Percentiles rank a stretch among this genome's conserved stretches.
Conservation (phyloP, 139 green algal genomes). For the Volvox africanus region DNA sequence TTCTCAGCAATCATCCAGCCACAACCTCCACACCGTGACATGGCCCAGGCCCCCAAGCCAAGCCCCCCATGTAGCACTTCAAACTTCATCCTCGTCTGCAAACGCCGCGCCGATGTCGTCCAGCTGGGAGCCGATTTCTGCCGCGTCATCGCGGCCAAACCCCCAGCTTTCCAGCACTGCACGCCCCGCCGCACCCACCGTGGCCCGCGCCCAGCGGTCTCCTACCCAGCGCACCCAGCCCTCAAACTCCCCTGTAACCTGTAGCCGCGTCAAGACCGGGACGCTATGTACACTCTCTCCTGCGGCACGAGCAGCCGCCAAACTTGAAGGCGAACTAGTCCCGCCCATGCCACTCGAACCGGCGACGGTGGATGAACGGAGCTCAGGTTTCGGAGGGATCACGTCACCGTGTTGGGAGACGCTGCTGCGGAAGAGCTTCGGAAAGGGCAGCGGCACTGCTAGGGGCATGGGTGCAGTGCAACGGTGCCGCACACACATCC, state of each 20-base stretch:
- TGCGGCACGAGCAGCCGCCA: no score
- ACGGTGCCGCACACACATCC: constrained; percentile 51
- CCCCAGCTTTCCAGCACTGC: constrained; percentile 49
- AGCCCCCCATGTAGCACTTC: neutral
- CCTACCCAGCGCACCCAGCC: constrained; percentile 12
- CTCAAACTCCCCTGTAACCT: constrained; percentile 45
- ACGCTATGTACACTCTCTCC: constrained; percentile 11
- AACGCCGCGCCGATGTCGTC: neutral
- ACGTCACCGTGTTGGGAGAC: constrained; percentile 3
- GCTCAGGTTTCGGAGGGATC: neutral
- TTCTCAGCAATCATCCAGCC: no score
- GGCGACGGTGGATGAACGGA: no score
- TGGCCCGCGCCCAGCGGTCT: neutral
- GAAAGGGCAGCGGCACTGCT: constrained; percentile 66
- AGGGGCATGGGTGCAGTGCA: constrained; percentile 57
- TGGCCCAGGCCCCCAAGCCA: no score
- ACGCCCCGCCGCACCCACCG: neutral
- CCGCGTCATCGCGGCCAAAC: neutral
- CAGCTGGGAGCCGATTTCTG: neutral
- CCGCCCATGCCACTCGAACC: no score
- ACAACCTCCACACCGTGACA: no score
- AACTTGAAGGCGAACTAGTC: no score
- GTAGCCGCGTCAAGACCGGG: constrained; percentile 47
- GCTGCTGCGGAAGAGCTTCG: neutral
- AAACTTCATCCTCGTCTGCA: constrained; percentile 9